phyloP scores from a whole-genome alignment of 2,329 filamentous ascomycete species.

The Pseudocercospora macadamiae region DNA sequence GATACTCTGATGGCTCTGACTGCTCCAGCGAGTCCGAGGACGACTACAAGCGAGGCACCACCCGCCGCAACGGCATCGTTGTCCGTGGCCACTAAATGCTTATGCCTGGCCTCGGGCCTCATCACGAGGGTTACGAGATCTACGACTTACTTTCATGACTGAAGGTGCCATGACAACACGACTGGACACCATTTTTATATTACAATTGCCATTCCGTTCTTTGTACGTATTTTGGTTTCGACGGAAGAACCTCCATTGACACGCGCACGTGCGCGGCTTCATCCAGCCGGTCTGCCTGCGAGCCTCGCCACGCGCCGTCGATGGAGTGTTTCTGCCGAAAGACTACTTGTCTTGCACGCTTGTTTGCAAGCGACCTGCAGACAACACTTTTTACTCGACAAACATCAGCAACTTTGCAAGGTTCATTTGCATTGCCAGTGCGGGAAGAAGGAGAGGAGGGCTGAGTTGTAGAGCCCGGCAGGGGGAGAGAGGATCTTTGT shows the following conservation, averaged over 20 bases:
- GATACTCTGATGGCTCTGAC: slow-evolving; percentile 70
- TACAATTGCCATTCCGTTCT: slow-evolving; percentile 3
- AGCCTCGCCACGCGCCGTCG: slow-evolving; percentile 5
- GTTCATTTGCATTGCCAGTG: slow-evolving; percentile 11
- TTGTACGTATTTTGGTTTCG: slow-evolving; percentile 17
- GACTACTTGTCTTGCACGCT: slow-evolving; percentile 6
- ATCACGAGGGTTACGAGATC: background rate
- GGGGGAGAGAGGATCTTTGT: background rate
- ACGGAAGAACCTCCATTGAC: slow-evolving; percentile 1
- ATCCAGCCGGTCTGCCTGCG: slow-evolving; percentile 24
- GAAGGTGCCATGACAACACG: slow-evolving; percentile 1
- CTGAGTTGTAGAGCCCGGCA: background rate
- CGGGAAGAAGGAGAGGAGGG: background rate
- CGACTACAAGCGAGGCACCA: slow-evolving; percentile 40
- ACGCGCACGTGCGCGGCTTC: slow-evolving; percentile 9
- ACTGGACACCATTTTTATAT: background rate
- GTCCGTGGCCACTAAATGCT: slow-evolving; percentile 36
- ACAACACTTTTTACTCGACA: slow-evolving; percentile 13
- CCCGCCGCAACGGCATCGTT: slow-evolving; percentile 51
- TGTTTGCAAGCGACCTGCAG: slow-evolving; percentile 14
- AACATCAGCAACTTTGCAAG: slow-evolving; percentile 14
- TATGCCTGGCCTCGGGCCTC: background rate
- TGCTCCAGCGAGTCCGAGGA: slow-evolving; percentile 72
- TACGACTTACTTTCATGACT: slow-evolving; percentile 9
- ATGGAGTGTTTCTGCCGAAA: slow-evolving; percentile 1